A percentile compares a stretch with the other conserved stretches of the same genome.
Evolutionary conservation across 129 eudicot species (phyloP).

Genomic region (Helianthus tuberosus): DNA sequence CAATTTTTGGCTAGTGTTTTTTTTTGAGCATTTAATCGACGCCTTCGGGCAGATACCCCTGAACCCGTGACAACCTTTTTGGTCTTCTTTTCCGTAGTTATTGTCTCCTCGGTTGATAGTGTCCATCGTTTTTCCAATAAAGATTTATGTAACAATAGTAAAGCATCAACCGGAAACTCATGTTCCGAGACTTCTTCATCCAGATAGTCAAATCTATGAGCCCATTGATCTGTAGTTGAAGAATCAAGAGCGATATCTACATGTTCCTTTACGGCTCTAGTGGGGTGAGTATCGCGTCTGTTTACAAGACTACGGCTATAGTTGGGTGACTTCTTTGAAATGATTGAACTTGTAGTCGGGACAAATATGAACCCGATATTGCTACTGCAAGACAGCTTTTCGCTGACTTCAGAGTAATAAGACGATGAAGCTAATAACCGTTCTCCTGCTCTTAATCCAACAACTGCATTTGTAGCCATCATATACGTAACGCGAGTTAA

Average conservation of each 20-base stretch:
- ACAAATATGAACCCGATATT: constrained; percentile 43
- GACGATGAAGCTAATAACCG: constrained; percentile 61
- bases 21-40: constrained; percentile 63
- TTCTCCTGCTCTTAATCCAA: constrained; percentile 86
- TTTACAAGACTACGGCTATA: constrained; percentile 42
- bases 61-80: constrained; percentile 64
- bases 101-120: constrained; percentile 55
- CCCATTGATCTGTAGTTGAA: constrained; percentile 50
- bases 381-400: constrained; percentile 55
- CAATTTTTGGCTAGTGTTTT: constrained; percentile 32
- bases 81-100: constrained; percentile 29
- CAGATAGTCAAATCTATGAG: constrained; percentile 36
- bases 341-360: constrained; percentile 46
- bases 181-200: constrained; percentile 41
- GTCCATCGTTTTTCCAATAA: constrained; percentile 92
- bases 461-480: constrained; percentile 89
- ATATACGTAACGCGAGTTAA: constrained; percentile 28
- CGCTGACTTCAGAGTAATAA: constrained; percentile 69
- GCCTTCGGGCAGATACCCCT: constrained; percentile 74
- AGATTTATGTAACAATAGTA: constrained; percentile 82
- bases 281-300: constrained; percentile 45
- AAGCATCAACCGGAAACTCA: constrained; percentile 67
- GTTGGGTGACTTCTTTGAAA: constrained; percentile 56
- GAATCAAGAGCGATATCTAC: constrained; percentile 49
- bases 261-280: constrained; percentile 71